phyloP scores from a whole-genome alignment of 805 yeast genomes.

The Saccharomycopsis fibuligera region DNA sequence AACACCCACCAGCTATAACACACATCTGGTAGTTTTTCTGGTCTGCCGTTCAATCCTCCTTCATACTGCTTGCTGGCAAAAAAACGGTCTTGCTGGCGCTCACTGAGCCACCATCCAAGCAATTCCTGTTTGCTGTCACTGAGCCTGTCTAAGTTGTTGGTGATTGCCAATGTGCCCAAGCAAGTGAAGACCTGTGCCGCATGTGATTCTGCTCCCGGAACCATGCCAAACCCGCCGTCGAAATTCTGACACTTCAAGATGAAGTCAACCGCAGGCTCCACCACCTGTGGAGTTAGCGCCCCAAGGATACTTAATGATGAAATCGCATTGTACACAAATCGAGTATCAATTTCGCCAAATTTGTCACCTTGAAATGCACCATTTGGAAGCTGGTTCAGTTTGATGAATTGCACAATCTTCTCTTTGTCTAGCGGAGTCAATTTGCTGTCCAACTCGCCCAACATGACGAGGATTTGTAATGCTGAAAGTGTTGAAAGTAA shows the following conservation, averaged over 20 bases:
- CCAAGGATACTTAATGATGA: slow-evolving; percentile 69
- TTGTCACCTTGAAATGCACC: slow-evolving; percentile 89
- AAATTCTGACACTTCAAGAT: slow-evolving; percentile 72
- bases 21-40: slow-evolving; percentile 94
- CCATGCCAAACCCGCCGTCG: slow-evolving; percentile 93
- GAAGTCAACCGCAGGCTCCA: slow-evolving; percentile 59
- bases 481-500: slow-evolving; percentile 80
- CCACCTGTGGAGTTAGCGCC: slow-evolving; percentile 44
- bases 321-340: slow-evolving; percentile 81
- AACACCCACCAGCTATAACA: slow-evolving; percentile 98
- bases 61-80: slow-evolving; percentile 29
- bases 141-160: slow-evolving; percentile 44
- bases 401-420: slow-evolving; percentile 34
- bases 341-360: slow-evolving; percentile 88
- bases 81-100: slow-evolving; percentile 61
- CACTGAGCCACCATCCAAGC: slow-evolving; percentile 83
- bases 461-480: slow-evolving; percentile 67
- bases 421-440: slow-evolving; percentile 27
- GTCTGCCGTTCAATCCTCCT: slow-evolving; percentile 96
- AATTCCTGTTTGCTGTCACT: slow-evolving; percentile 36
- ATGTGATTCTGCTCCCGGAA: slow-evolving; percentile 94
- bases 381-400: slow-evolving; percentile 30
- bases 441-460: slow-evolving; percentile 47
- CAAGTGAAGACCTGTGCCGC: slow-evolving; percentile 90
- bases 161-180: slow-evolving; percentile 71